A percentile compares a stretch with the other conserved stretches of the same genome.
Evolutionary conservation across 495 filamentous ascomycete species (phyloP).

Genomic region (Margaritispora aquatica): DNA sequence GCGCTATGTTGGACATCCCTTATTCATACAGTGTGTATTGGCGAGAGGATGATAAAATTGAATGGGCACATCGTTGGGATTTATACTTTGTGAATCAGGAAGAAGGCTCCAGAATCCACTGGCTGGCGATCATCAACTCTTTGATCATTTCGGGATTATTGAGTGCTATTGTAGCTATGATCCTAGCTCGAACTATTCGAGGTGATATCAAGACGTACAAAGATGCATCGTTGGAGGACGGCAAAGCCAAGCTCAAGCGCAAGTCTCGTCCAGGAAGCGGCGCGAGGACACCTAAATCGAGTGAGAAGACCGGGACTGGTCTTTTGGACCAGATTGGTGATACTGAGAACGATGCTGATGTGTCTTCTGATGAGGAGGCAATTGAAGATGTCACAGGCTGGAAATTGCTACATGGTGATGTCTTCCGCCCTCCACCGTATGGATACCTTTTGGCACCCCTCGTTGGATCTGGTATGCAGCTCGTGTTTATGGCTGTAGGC

Average conservation of each 20-base stretch:
- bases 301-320: slow-evolving; percentile 48
- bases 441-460: slow-evolving; percentile 78
- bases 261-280: slow-evolving; percentile 33
- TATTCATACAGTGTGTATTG: slow-evolving; percentile 94
- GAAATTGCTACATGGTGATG: slow-evolving; percentile 92
- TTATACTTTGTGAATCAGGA: slow-evolving; percentile 90
- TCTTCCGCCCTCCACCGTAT: slow-evolving; percentile 75
- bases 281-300: slow-evolving; percentile 37
- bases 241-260: slow-evolving; percentile 52
- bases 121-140: slow-evolving; percentile 90
- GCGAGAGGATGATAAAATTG: slow-evolving; percentile 73
- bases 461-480: slow-evolving; percentile 83
- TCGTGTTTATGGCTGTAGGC: slow-evolving; percentile 79
- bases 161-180: slow-evolving; percentile 78
- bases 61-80: slow-evolving; percentile 88
- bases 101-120: slow-evolving; percentile 79
- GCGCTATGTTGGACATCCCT: slow-evolving; percentile 67
- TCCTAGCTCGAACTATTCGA: slow-evolving; percentile 74
- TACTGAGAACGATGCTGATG: slow-evolving; percentile 54
- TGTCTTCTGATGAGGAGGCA: slow-evolving; percentile 67
- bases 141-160: slow-evolving; percentile 78
- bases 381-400: slow-evolving; percentile 85
- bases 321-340: slow-evolving; percentile 60
- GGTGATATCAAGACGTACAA: slow-evolving; percentile 68
- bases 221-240: slow-evolving; percentile 60